Conservation (phyloP, 2,329 filamentous ascomycete species). For the Exophiala aquamarina region DNA sequence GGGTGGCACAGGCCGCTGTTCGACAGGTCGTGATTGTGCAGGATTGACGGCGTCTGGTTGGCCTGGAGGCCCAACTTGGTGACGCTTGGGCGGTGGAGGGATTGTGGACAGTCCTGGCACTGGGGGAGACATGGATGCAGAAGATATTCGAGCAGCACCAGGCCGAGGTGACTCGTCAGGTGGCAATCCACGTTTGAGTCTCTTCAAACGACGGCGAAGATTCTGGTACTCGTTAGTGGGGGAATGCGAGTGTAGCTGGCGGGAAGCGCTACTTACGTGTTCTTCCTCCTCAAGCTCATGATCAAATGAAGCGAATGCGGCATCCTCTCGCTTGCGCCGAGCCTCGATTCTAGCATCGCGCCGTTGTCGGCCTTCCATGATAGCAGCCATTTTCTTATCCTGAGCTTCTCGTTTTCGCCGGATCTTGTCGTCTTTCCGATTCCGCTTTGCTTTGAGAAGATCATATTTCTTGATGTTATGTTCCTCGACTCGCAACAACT, state of each 20-base stretch:
- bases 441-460: slow-evolving; percentile 24
- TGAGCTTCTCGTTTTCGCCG: slow-evolving; percentile 23
- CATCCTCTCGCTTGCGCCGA: slow-evolving; percentile 25
- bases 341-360: slow-evolving; percentile 23
- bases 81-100: slow-evolving; percentile 27
- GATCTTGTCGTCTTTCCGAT: slow-evolving; percentile 28
- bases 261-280: slow-evolving; percentile 18
- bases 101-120: slow-evolving; percentile 24
- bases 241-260: too few species aligned
- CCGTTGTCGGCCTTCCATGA: slow-evolving; percentile 26
- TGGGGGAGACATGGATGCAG: slow-evolving; percentile 26
- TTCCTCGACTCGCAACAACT: slow-evolving; percentile 25
- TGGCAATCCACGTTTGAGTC: slow-evolving; percentile 27
- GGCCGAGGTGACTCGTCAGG: slow-evolving; percentile 22
- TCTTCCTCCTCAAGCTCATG: slow-evolving; percentile 28
- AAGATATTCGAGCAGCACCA: slow-evolving; percentile 14
- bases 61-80: slow-evolving; percentile 27
- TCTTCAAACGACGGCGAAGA: slow-evolving; percentile 27
- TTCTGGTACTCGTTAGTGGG: slow-evolving; percentile 16
- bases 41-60: slow-evolving; percentile 22
- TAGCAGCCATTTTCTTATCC: slow-evolving; percentile 25
- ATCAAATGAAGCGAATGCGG: slow-evolving; percentile 25
- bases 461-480: slow-evolving; percentile 26
- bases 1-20: slow-evolving; percentile 10
- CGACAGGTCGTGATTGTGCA: slow-evolving; percentile 17